A percentile compares a stretch with the other conserved stretches of the same genome.
These are phyloP conservation scores for Phanerodontia chrysosporium DNA, from an alignment of 768 basidiomycete genomes.

Conservation along the genomic window DNA sequence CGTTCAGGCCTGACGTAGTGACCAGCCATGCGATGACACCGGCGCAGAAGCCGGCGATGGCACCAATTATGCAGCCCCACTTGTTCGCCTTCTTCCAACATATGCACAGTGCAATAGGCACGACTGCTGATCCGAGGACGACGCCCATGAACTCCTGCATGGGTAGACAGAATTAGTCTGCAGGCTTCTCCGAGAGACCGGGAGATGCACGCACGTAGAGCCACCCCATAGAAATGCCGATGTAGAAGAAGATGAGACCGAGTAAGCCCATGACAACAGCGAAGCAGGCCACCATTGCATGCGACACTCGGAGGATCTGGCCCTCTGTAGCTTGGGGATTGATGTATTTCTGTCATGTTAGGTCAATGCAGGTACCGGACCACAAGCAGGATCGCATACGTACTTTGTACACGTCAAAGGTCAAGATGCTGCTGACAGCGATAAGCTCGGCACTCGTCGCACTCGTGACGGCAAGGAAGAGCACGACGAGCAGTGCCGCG, in stretches of 20 bases:
- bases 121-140: slow-evolving; percentile 79
- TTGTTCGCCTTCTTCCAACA: slow-evolving; percentile 87
- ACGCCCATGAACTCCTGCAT: slow-evolving; percentile 83
- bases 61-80: slow-evolving; percentile 74
- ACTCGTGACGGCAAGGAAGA: slow-evolving; percentile 85
- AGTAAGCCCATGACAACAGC: slow-evolving; percentile 79
- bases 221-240: slow-evolving; percentile 92
- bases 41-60: slow-evolving; percentile 61
- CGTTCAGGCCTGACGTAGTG: slow-evolving; percentile 68
- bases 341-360: slow-evolving; percentile 57
- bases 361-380: not conserved
- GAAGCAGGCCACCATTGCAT: slow-evolving; percentile 63
- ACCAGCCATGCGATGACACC: slow-evolving; percentile 85
- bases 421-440: slow-evolving; percentile 79
- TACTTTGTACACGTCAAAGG: slow-evolving; percentile 84
- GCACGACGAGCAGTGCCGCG: slow-evolving; percentile 68
- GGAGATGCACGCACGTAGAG: slow-evolving; percentile 63
- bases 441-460: slow-evolving; percentile 90
- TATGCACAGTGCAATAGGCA: slow-evolving; percentile 81
- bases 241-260: slow-evolving; percentile 83
- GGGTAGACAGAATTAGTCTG: not conserved
- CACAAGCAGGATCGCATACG: not conserved
- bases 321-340: slow-evolving; percentile 76
- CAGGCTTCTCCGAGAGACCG: not conserved
- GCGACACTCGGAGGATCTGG: slow-evolving; percentile 67